phyloP scores from a whole-genome alignment of 352 stramenopile genomes.

The Phytopythium montanum region DNA sequence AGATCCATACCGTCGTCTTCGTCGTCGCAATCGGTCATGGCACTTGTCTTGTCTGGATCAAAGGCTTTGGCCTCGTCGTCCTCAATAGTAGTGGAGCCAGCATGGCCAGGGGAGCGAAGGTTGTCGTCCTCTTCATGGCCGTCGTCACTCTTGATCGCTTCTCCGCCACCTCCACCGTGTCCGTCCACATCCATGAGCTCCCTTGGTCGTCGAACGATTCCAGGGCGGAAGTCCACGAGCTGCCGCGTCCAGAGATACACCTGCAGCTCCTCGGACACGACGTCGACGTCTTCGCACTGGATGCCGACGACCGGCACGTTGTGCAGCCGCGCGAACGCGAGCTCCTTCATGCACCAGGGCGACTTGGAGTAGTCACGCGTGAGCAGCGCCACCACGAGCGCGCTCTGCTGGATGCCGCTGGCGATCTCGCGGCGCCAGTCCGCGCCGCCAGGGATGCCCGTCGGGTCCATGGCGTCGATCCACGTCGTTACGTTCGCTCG shows the following conservation, averaged over 20 bases:
- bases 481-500: conserved; percentile 74
- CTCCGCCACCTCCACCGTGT: background rate
- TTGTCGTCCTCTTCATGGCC: background rate
- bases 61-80: conserved; percentile 9
- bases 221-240: conserved; percentile 71
- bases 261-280: conserved; percentile 75
- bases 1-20: conserved; percentile 16
- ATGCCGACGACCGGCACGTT: conserved; percentile 84
- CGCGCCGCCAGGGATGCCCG: conserved; percentile 70
- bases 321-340: conserved; percentile 84
- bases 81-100: background rate
- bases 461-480: conserved; percentile 85
- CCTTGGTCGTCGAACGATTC: conserved; percentile 17
- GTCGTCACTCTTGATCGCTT: background rate
- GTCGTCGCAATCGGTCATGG: conserved; percentile 5
- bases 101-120: conserved; percentile 8
- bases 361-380: conserved; percentile 74
- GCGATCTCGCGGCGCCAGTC: conserved; percentile 84
- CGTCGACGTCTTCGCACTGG: conserved; percentile 73
- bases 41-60: background rate
- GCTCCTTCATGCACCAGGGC: conserved; percentile 86
- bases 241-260: conserved; percentile 87
- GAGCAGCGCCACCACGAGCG: conserved; percentile 68
- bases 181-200: background rate
- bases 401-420: conserved; percentile 66